Percentiles rank a stretch among this genome's conserved stretches.
These are phyloP conservation scores for Cryptococcus sp. DNA, from an alignment of 1,284 basidiomycete species.

Conservation along the genomic window DNA sequence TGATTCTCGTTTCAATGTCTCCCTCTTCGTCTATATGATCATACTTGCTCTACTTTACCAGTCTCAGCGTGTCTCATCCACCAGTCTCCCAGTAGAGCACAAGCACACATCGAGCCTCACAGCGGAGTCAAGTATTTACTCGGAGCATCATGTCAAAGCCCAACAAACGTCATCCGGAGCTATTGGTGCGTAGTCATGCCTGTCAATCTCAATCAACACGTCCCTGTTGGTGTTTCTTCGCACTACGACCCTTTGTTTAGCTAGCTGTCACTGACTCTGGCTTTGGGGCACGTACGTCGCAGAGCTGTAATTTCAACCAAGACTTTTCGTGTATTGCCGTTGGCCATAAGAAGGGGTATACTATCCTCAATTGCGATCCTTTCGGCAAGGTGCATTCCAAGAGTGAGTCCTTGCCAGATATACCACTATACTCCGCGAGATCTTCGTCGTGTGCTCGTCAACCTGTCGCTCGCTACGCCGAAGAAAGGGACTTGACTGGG, in stretches of 20 bases:
- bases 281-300: constrained; percentile 6
- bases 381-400: constrained; percentile 94
- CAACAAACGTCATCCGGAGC: constrained; percentile 49
- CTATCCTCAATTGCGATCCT: constrained; percentile 96
- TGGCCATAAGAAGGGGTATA: constrained; percentile 93
- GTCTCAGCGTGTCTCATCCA: too few relatives aligned
- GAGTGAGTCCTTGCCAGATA: constrained; percentile 61
- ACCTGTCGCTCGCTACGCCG: background rate
- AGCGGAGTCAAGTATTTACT: too few relatives aligned
- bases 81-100: too few relatives aligned
- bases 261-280: background rate
- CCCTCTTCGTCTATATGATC: too few relatives aligned
- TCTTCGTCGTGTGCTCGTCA: background rate
- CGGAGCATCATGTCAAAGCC: too few relatives aligned
- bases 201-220: background rate
- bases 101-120: too few relatives aligned
- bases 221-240: background rate
- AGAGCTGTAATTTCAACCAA: constrained; percentile 55
- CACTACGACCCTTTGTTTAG: background rate
- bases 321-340: constrained; percentile 75
- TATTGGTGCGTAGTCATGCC: constrained; percentile 37
- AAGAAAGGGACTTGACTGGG: background rate
- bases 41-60: too few relatives aligned
- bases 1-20: too few relatives aligned
- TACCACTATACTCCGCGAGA: background rate